phyloP scores from a whole-genome alignment of 2,329 filamentous ascomycete species.

The Emergomyces orientalis region DNA sequence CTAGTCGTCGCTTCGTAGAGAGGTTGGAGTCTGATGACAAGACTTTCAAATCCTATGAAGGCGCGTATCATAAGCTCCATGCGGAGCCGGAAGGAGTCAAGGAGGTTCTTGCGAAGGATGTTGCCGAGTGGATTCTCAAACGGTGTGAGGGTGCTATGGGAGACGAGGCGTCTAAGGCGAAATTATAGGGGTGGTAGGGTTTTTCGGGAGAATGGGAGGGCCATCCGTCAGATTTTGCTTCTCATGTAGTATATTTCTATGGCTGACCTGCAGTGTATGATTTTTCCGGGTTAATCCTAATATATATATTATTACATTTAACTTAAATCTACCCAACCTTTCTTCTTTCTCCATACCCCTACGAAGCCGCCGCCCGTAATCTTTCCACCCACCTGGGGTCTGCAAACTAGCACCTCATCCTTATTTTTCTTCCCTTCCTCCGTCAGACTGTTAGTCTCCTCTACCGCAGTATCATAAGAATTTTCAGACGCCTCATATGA shows the following conservation, averaged over 20 bases:
- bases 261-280: background rate
- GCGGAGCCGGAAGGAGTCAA: constrained; percentile 24
- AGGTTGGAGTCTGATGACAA: constrained; percentile 53
- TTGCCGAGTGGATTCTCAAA: constrained; percentile 56
- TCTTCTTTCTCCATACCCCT: constrained; percentile 40
- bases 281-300: background rate
- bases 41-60: constrained; percentile 63
- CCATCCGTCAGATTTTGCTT: background rate
- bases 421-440: constrained; percentile 18
- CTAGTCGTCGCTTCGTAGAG: constrained; percentile 56
- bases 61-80: constrained; percentile 61
- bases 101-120: constrained; percentile 43
- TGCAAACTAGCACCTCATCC: constrained; percentile 41
- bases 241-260: background rate
- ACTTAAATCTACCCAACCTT: constrained; percentile 11
- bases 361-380: constrained; percentile 45
- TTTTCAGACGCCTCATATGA: background rate
- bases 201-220: background rate
- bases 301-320: background rate
- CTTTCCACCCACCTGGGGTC: constrained; percentile 42
- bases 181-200: constrained; percentile 6
- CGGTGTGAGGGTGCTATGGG: constrained; percentile 5
- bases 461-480: background rate
- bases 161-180: background rate
- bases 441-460: constrained; percentile 5